Conservation (phyloP, 108 stramenopile genomes). For the Fistulifera solaris region DNA sequence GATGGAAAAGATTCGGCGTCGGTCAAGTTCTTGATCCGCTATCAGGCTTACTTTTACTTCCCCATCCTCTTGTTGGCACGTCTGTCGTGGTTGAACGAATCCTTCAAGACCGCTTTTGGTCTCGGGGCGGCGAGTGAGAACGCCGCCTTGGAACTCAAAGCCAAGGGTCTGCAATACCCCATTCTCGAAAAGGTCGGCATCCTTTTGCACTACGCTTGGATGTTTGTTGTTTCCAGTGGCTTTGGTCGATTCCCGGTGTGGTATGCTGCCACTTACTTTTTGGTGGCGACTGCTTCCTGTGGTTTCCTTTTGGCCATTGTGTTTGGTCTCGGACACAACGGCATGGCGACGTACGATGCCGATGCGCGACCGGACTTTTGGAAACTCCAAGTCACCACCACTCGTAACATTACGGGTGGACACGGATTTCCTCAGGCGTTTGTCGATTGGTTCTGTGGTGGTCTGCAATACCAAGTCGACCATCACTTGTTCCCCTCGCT, state of each 20-base stretch:
- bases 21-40: slow-evolving; percentile 73
- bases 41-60: slow-evolving; percentile 92
- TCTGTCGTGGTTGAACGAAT: slow-evolving; percentile 93
- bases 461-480: slow-evolving; percentile 98
- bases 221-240: slow-evolving; percentile 56
- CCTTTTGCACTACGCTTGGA: slow-evolving; percentile 75
- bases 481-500: slow-evolving; percentile 98
- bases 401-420: slow-evolving; percentile 93
- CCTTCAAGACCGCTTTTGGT: slow-evolving; percentile 85
- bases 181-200: slow-evolving; percentile 67
- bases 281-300: slow-evolving; percentile 74
- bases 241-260: slow-evolving; percentile 64
- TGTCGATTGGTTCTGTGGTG: slow-evolving; percentile 98
- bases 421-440: slow-evolving; percentile 89
- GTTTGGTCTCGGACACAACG: slow-evolving; percentile 99
- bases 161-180: slow-evolving; percentile 76
- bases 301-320: slow-evolving; percentile 94
- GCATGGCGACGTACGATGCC: slow-evolving; percentile 96
- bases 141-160: slow-evolving; percentile 69
- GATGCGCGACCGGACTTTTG: slow-evolving; percentile 95
- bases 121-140: slow-evolving; percentile 79
- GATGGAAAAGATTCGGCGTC: slow-evolving; percentile 69
- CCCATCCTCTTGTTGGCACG: slow-evolving; percentile 94
- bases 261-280: slow-evolving; percentile 54
- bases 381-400: slow-evolving; percentile 98